Percentiles rank a stretch among this genome's conserved stretches.
Evolutionary conservation across 768 basidiomycete genomes (phyloP).

Genomic region (Tephrocybe sp.): DNA sequence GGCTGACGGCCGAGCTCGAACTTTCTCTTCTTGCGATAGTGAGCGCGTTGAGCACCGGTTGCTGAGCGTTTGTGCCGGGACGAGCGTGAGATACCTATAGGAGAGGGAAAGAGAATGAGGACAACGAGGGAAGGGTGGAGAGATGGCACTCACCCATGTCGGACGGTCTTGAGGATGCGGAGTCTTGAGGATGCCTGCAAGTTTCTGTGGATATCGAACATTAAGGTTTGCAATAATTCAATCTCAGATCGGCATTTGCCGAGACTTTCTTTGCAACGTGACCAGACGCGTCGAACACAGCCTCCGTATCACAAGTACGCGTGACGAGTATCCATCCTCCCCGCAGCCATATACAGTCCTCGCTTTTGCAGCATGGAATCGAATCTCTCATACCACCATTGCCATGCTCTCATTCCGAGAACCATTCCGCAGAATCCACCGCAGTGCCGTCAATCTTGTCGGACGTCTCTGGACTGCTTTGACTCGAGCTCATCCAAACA

Average conservation of each 20-base stretch:
- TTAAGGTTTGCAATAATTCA: slow-evolving; percentile 41
- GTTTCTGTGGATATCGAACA: slow-evolving; percentile 54
- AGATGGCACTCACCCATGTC: slow-evolving; percentile 68
- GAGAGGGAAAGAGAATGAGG: slow-evolving; percentile 12
- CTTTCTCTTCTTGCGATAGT: slow-evolving; percentile 99
- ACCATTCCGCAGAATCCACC: slow-evolving; percentile 29
- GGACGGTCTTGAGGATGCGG: slow-evolving; percentile 68
- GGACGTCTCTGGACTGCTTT: slow-evolving; percentile 43
- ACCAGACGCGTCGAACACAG: too few species aligned
- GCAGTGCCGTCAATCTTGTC: slow-evolving; percentile 38
- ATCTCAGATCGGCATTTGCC: slow-evolving; percentile 36
- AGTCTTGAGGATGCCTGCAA: slow-evolving; percentile 39
- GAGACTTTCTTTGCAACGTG: too few species aligned
- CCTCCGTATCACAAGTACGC: too few species aligned
- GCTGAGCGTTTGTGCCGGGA: slow-evolving; percentile 97
- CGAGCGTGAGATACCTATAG: slow-evolving; percentile 90
- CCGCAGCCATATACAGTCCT: not conserved
- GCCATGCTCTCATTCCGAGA: slow-evolving; percentile 38
- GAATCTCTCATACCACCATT: slow-evolving; percentile 15
- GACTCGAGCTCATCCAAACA: slow-evolving; percentile 62
- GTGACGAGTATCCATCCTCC: too few species aligned
- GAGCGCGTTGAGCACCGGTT: slow-evolving; percentile 87
- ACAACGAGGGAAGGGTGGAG: slow-evolving; percentile 10
- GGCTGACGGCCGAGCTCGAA: slow-evolving; percentile 99
- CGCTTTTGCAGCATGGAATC: slow-evolving; percentile 6